Evolutionary conservation across 2,329 filamentous ascomycete species (phyloP), one percentile per base, ranked within the genome.

Genomic region (Fulvia fulva): DNA sequence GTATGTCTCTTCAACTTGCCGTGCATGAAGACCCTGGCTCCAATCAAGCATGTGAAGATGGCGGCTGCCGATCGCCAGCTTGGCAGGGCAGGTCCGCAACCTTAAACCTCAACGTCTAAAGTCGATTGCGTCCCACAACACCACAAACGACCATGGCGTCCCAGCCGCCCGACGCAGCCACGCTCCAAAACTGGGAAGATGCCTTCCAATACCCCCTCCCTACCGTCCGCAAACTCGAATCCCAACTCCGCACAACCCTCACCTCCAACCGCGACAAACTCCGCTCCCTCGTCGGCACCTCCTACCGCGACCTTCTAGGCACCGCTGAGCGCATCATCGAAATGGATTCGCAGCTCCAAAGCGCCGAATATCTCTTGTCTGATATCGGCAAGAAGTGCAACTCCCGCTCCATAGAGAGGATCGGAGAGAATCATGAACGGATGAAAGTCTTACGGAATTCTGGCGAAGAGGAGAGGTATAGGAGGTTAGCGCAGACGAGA

Each of bases 281-380:
- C 66, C 81, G 86, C 66, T 81, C 82, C 63, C 79, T 88, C 57
- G 86, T 88, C 62, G 86, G 86, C 21, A 79, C 82, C 66, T 83
- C 84, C 69, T 97, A 97, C 75, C 89, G 93, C 65, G 90, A 94
- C 68, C 85, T 97, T 8, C 85, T 97, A 25, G 90, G 90, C 53
- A 97, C 93, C 0, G 93, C 93, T 55, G 92, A 97, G 75, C 87
- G 87, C n/a, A 97, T 97, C 65, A 88, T 97, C 55, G 83, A 87
- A 60, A 96, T 97, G 90, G 88, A 90, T 65, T 76, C 75, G 41
- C 86, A 93, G 70, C 93, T 94, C 76, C 83, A 87, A 60, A 77
- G 80, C 12, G 87, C 91, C 16, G 91, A 96, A 73, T 77, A 80
- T 5, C 83, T 86, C 37, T 80, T 97, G 53, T 83, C 83, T 16